Base-by-base conservation (phyloP, 2,329 filamentous ascomycete species). In the Exophiala sp. region DNA sequence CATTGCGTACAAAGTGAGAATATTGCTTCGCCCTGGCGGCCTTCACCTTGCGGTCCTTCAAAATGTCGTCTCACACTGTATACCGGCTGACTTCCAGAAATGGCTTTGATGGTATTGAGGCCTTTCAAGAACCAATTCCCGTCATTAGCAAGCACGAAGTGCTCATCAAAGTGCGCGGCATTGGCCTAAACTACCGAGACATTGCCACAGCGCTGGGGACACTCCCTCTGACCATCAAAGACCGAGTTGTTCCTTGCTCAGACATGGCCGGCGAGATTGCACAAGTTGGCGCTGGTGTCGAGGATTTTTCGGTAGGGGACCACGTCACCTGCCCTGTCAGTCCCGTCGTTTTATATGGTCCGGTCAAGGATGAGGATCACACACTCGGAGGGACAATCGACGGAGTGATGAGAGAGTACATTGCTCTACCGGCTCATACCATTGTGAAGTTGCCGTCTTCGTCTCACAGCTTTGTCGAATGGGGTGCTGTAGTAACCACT, bases 101-200 rank as follows among this genome's bases (percentile, higher is more conserved):
- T 74, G 20, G 66, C 67, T 1, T 72, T 77, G 55, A 55, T n/a
- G 20, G 44, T 59, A 61, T 3, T 69, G 73, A 62, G 33, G 54
- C 3, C 57, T 72, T 5, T 63, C 66, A 14, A 36, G 75, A 66
- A 5, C 67, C 76, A 2, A 69, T 81, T 55, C 79, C 79, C 0
- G 59, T 64, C 1, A 75, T 79, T 0, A 73, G 74, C 14, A 69
- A 75, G 1, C 75, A 76, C 1, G 81, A 86, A 54, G 63, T 81
- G 3, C 77, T 91, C 34, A 82, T 91, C 63, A 87, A 85, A 69
- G 75, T 79, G 1, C 63, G 72, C 9, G 74, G 71, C 5, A 76
- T 73, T 1, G 73, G 73, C 8, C 63, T 80, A 47, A 79, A 79
- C 57, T 78, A 77, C 55, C 71, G 77, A 18, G 77, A 79, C 34